These are phyloP conservation scores for Lodderomyces elongisporus DNA, from an alignment of 1,139 yeast genomes.

Conservation along the genomic window DNA sequence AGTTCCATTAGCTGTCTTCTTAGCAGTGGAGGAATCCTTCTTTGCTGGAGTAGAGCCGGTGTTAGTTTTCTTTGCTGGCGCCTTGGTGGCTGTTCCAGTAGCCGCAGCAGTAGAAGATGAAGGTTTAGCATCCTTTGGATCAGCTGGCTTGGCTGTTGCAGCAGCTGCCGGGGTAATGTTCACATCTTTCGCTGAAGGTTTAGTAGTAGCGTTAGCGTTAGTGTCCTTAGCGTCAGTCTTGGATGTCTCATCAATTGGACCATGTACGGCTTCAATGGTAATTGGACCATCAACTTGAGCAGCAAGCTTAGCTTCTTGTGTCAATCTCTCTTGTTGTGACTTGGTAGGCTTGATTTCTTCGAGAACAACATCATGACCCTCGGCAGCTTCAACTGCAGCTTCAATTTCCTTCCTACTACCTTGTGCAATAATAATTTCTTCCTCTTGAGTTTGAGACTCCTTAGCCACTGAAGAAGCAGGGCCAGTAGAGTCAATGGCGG, in stretches of 20 bases:
- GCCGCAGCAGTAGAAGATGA: not conserved
- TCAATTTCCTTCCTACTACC: conserved; percentile 30
- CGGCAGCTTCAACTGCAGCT: conserved; percentile 34
- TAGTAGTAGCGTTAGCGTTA: not conserved
- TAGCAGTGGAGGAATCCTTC: too few relatives aligned
- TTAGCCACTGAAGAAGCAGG: conserved; percentile 3
- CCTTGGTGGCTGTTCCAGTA: not conserved
- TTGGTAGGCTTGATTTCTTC: conserved; percentile 43
- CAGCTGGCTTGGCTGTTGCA: conserved; percentile 4
- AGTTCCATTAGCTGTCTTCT: conserved; percentile 5
- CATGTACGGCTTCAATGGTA: conserved; percentile 8
- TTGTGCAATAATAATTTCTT: conserved; percentile 40
- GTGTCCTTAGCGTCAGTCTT: conserved; percentile 1
- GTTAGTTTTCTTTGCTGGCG: conserved; percentile 5
- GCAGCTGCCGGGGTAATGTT: conserved; percentile 6
- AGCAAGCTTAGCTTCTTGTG: conserved; percentile 28
- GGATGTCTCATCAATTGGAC: conserved; percentile 6
- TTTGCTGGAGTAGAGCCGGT: too few relatives aligned
- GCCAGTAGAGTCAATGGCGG: too few relatives aligned
- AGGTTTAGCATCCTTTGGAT: conserved; percentile 5
- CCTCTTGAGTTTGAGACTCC: conserved; percentile 18
- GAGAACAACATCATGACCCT: conserved; percentile 34
- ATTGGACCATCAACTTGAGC: conserved; percentile 11
- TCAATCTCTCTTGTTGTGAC: conserved; percentile 31
- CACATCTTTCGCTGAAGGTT: conserved; percentile 1